A percentile compares a stretch with the other conserved stretches of the same genome.
phyloP scores from a whole-genome alignment of 345 rosid species.

The Trapa bicornis region DNA sequence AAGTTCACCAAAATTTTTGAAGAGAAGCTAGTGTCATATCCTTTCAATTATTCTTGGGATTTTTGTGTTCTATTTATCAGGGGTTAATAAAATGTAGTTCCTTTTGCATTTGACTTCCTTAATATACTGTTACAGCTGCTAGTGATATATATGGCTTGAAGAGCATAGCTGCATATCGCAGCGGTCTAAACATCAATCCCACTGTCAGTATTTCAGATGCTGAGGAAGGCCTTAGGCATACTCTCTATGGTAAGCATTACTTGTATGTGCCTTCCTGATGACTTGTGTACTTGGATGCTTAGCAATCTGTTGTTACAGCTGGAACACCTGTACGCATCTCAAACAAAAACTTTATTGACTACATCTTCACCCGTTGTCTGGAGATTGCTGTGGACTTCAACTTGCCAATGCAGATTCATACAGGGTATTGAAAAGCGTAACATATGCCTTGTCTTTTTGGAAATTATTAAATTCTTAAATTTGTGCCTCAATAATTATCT shows the following conservation, averaged over 20 bases:
- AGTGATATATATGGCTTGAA: slow-evolving; percentile 56
- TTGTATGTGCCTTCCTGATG: slow-evolving; percentile 11
- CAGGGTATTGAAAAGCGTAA: slow-evolving; percentile 49
- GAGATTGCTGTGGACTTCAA: slow-evolving; percentile 43
- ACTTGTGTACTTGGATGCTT: slow-evolving; percentile 6
- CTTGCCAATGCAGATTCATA: slow-evolving; percentile 91
- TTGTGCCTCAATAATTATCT: neutral
- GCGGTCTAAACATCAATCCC: slow-evolving; percentile 72
- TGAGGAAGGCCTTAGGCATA: slow-evolving; percentile 56
- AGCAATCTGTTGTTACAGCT: slow-evolving; percentile 33
- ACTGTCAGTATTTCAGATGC: slow-evolving; percentile 45
- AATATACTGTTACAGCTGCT: slow-evolving; percentile 34
- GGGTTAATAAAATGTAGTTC: neutral
- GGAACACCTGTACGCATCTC: slow-evolving; percentile 56
- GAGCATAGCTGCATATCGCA: slow-evolving; percentile 86
- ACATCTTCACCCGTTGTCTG: slow-evolving; percentile 51
- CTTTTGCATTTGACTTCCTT: slow-evolving; percentile 31
- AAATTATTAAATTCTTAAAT: slow-evolving; percentile 4
- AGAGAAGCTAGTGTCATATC: slow-evolving; percentile 67
- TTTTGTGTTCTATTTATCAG: slow-evolving; percentile 6
- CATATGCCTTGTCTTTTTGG: neutral
- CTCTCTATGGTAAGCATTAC: slow-evolving; percentile 36
- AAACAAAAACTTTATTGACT: slow-evolving; percentile 72
- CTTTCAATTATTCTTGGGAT: slow-evolving; percentile 26
- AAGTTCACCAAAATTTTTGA: slow-evolving; percentile 42